phyloP scores from a whole-genome alignment of 2,329 filamentous ascomycete species.

The Endocalyx cinctus region DNA sequence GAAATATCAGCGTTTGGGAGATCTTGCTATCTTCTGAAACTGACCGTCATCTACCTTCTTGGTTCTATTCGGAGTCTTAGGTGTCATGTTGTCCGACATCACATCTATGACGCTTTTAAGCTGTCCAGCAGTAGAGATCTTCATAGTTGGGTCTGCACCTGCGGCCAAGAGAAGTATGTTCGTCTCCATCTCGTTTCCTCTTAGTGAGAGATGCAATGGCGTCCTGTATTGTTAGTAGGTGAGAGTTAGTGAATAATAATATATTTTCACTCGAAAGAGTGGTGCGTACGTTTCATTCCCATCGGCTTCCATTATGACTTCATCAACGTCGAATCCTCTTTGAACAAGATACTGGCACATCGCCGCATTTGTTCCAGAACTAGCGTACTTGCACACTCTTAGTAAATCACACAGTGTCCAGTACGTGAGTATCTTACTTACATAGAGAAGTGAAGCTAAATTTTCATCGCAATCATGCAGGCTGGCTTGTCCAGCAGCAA shows the following conservation, averaged over 20 bases:
- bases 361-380: background rate
- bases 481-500: slow-evolving; percentile 1
- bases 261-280: too few species aligned
- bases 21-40: too few species aligned
- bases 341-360: slow-evolving; percentile 3
- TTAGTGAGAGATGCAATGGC: background rate
- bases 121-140: too few species aligned
- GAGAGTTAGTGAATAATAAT: background rate
- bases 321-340: slow-evolving; percentile 5
- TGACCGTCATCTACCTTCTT: too few species aligned
- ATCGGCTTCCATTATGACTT: background rate
- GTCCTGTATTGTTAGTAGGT: background rate
- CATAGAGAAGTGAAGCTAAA: slow-evolving; percentile 4
- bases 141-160: slow-evolving; percentile 4
- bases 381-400: background rate
- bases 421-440: background rate
- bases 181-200: background rate
- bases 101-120: background rate
- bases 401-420: too few species aligned
- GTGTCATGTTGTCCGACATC: too few species aligned
- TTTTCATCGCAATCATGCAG: slow-evolving; percentile 3
- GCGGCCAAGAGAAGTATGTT: slow-evolving; percentile 1
- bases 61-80: too few species aligned
- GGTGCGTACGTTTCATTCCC: slow-evolving; percentile 3
- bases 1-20: too few species aligned